Conservation (phyloP, 202 grass and related monocot species). For the Sporobolus alterniflorus region DNA sequence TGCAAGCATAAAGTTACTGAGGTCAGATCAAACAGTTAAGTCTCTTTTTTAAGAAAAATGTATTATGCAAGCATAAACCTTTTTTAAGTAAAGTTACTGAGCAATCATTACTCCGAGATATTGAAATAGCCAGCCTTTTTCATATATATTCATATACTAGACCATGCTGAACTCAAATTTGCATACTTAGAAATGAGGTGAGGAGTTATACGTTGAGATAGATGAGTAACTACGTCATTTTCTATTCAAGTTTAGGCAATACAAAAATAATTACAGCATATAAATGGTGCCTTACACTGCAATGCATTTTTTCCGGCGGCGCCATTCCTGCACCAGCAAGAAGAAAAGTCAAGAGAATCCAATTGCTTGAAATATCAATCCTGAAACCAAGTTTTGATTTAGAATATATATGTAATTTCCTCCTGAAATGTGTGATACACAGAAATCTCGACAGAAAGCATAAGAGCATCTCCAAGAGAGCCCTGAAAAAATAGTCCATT, state of each 20-base stretch:
- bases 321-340: conserved; percentile 44
- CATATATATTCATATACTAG: background rate
- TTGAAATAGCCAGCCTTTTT: background rate
- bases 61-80: too few relatives aligned
- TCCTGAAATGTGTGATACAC: background rate
- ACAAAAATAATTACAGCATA: background rate
- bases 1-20: background rate
- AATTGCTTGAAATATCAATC: conserved; percentile 34
- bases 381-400: background rate
- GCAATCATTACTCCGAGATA: background rate
- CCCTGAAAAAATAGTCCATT: too few relatives aligned
- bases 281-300: conserved; percentile 31
- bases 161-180: background rate
- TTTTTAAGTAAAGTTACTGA: too few relatives aligned
- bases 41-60: background rate
- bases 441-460: background rate
- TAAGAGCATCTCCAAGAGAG: too few relatives aligned
- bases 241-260: background rate
- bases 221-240: too few relatives aligned
- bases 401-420: background rate
- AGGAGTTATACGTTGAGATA: too few relatives aligned
- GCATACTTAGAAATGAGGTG: too few relatives aligned
- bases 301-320: conserved; percentile 22
- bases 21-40: background rate
- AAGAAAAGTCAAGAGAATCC: conserved; percentile 37